Evolutionary conservation across 495 filamentous ascomycete genomes (phyloP).

Genomic region (Saxispiralis lemnorum): DNA sequence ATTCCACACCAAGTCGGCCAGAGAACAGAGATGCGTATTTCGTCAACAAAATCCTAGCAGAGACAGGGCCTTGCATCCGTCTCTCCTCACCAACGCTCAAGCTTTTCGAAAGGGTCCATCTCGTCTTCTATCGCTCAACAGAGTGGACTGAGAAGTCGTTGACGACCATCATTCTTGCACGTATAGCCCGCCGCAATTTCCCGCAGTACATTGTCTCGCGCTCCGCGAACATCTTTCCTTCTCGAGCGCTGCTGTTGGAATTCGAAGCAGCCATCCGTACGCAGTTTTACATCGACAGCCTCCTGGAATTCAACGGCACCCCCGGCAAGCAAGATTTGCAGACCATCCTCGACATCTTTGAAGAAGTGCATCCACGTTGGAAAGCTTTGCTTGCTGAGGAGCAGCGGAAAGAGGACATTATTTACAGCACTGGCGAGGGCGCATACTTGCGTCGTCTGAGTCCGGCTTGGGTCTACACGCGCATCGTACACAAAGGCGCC

Average conservation of each 20-base stretch:
- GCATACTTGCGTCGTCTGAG: constrained; percentile 82
- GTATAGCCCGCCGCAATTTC: constrained; percentile 72
- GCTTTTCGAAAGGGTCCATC: constrained; percentile 82
- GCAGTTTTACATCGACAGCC: constrained; percentile 64
- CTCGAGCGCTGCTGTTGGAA: constrained; percentile 57
- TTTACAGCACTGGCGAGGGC: constrained; percentile 74
- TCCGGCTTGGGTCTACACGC: constrained; percentile 82
- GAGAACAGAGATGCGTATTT: constrained; percentile 40
- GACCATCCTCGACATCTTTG: constrained; percentile 52
- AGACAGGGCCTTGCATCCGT: constrained; percentile 67
- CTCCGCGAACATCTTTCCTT: constrained; percentile 72
- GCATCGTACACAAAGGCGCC: constrained; percentile 77
- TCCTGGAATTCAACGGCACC: constrained; percentile 72
- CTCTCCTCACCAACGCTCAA: constrained; percentile 56
- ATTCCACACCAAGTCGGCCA: constrained; percentile 6
- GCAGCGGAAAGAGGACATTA: constrained; percentile 55
- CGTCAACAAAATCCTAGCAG: constrained; percentile 56
- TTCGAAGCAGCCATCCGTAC: constrained; percentile 75
- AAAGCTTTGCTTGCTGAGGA: constrained; percentile 54
- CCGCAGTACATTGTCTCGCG: constrained; percentile 81
- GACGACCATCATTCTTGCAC: constrained; percentile 84
- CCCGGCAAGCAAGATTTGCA: constrained; percentile 45
- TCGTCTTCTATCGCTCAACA: constrained; percentile 90
- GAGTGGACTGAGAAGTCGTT: constrained; percentile 97
- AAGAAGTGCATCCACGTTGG: constrained; percentile 69